Base-by-base conservation (phyloP, 1,139 yeast genomes). In the Nakaseomyces bracarensis region DNA sequence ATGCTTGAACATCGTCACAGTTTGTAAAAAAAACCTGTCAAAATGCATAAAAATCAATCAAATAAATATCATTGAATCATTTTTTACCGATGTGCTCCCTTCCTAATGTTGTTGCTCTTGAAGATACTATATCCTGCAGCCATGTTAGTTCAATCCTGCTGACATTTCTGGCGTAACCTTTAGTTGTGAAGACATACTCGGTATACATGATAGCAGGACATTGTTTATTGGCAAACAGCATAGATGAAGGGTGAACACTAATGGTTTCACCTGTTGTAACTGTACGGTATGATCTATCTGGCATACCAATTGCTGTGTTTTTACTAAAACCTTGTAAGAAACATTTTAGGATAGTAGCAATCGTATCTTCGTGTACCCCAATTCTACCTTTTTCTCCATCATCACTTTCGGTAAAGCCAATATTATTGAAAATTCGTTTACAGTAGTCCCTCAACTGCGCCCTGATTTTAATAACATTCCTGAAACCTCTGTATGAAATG, bases 261-360 rank as follows among this genome's bases (percentile, higher is more conserved):
- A 93, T 78, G 23, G 82, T 67, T 54, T 82, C 87, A 16, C 95
- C 95, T 6, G 82, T 77, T 20, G 79, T 68, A 11, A 87, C 81
- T 0, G 97, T 87, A 57, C 94, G 72, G 65, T 82, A 93, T 3
- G 95, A 82, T 54, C 96, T 72, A 60, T 93, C 98, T 0, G 98
- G 96, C 78, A 85, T 77, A 5, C 96, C 95, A 15, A 91, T 77
- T 0, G 98, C 98, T 0, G 95, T 81, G 60, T 91, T 89, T 44
- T 81, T 73, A 23, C 85, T 72, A 54, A 74, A 91, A 0, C 99
- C 98, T 38, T 74, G 71, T 36, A 93, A 65, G 61, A 93, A 93
- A 7, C 87, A 73, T 58, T 84, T 84, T 42, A 91, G 66, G 4
- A 91, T 70, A 2, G 68, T 61, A 11, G 82, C 75, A 35, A 81